These are phyloP conservation scores for Kondoa malvinella DNA, from an alignment of 768 basidiomycete genomes.

Conservation along the genomic window DNA sequence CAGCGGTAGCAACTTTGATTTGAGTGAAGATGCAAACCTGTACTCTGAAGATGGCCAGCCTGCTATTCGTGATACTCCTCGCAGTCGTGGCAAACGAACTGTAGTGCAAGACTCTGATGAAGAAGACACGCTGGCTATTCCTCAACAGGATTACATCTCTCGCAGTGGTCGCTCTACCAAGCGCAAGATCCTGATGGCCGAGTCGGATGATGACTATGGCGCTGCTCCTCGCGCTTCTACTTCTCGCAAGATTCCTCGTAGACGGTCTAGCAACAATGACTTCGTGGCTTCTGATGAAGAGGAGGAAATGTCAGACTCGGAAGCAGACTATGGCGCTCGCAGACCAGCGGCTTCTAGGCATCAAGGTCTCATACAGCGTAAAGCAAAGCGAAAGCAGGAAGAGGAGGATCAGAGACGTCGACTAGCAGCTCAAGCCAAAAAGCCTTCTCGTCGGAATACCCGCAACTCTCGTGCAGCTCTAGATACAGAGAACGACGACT, in stretches of 20 bases:
- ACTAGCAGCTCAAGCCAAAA: background rate
- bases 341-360: background rate
- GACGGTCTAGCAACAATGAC: constrained; percentile 11
- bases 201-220: background rate
- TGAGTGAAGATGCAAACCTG: background rate
- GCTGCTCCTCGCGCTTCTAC: background rate
- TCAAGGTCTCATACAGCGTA: background rate
- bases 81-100: background rate
- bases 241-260: background rate
- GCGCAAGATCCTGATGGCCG: background rate
- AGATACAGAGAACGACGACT: background rate
- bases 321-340: constrained; percentile 7
- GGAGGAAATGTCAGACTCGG: constrained; percentile 10
- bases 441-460: background rate
- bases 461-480: background rate
- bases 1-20: background rate
- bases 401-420: background rate
- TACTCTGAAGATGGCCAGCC: background rate
- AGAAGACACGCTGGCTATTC: background rate
- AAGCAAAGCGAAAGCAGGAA: background rate
- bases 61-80: background rate
- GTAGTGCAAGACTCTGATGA: constrained; percentile 5
- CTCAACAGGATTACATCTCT: constrained; percentile 2
- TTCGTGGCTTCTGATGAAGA: constrained; percentile 12
- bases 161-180: background rate